Evolutionary conservation across 306 rosid genomes (phyloP).

Genomic region (Malus fusca): DNA sequence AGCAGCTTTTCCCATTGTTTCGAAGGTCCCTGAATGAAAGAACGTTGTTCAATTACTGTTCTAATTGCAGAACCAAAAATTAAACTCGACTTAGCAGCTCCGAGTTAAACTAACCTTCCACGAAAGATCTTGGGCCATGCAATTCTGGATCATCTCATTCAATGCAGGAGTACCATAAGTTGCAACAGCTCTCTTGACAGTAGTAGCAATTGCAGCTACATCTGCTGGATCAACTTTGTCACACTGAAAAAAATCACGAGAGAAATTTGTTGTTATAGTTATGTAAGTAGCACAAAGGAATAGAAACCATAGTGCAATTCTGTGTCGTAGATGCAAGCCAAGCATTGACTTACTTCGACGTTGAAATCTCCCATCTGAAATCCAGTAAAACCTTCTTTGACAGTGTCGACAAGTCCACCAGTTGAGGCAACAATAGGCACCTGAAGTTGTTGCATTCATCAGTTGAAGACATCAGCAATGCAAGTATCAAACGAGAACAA

Average conservation of each 20-base stretch:
- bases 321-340: background rate
- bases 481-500: background rate
- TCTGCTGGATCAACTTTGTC: conserved; percentile 37
- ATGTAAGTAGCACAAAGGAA: background rate
- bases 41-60: background rate
- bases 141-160: conserved; percentile 36
- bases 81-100: background rate
- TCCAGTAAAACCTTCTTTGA: conserved; percentile 42
- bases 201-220: conserved; percentile 22
- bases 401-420: conserved; percentile 51
- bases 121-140: conserved; percentile 47
- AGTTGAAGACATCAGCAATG: background rate
- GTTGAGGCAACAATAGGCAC: conserved; percentile 39
- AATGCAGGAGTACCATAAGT: conserved; percentile 21
- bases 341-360: conserved; percentile 25
- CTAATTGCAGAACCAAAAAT: background rate
- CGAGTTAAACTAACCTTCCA: conserved; percentile 31
- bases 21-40: conserved; percentile 64
- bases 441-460: conserved; percentile 11
- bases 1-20: conserved; percentile 67
- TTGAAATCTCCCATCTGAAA: conserved; percentile 37
- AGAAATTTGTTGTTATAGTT: background rate
- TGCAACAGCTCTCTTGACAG: conserved; percentile 27
- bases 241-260: conserved; percentile 21
- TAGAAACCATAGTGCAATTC: background rate